Conservation (phyloP, 169 alveolate species). For the Cryptosporidium parvum region DNA sequence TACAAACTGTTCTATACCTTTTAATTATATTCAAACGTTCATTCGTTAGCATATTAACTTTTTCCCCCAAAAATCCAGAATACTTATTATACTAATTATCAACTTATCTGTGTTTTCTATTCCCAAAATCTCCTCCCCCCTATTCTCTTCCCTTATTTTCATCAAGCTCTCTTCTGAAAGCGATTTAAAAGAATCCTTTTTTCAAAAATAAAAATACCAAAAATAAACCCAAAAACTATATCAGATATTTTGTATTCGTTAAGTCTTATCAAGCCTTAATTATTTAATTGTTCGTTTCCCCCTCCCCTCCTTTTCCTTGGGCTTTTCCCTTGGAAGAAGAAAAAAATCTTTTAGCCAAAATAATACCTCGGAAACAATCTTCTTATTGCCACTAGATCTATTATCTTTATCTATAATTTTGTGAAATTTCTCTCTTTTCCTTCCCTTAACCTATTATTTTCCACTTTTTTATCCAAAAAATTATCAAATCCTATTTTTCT, state of each 20-base stretch:
- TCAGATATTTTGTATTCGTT: not conserved
- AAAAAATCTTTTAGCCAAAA: not conserved
- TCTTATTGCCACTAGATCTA: not conserved
- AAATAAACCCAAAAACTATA: no score
- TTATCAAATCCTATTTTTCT: not conserved
- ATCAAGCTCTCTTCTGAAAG: not conserved
- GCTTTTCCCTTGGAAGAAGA: not conserved
- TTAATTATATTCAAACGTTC: conserved; percentile 45
- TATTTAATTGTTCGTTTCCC: not conserved
- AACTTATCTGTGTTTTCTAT: not conserved
- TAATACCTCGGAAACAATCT: no score
- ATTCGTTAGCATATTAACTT: conserved; percentile 51
- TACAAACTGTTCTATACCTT: conserved; percentile 63
- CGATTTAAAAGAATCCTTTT: not conserved
- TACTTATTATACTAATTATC: no score
- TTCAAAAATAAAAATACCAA: not conserved
- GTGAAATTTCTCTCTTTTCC: not conserved
- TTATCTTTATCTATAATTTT: not conserved
- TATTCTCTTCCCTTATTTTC: no score
- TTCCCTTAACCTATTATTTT: not conserved
- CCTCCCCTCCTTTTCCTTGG: not conserved
- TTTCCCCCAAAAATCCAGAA: not conserved
- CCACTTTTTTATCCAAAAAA: not conserved
- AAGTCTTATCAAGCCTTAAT: not conserved
- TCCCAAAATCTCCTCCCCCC: not conserved